Conservation (phyloP, 208 protist species). For the Acanthamoeba castellanii region DNA sequence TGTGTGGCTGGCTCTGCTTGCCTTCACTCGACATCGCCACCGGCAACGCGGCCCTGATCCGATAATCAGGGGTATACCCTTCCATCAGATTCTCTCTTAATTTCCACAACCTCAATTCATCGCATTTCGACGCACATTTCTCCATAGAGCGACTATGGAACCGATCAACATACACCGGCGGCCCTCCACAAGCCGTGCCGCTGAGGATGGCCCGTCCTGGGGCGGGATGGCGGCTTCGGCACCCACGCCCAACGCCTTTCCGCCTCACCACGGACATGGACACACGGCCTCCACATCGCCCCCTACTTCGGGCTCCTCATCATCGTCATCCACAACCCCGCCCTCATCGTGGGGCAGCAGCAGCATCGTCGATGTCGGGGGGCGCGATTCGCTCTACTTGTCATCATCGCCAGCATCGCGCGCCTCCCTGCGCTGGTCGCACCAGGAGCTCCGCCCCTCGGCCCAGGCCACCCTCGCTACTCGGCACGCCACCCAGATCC, state of each 20-base stretch:
- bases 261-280: not conserved
- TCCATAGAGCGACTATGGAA: not conserved
- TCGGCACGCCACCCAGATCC: constrained; percentile 29
- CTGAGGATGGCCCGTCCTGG: not conserved
- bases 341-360: not conserved
- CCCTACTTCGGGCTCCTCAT: not conserved
- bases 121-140: not conserved
- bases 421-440: constrained; percentile 8
- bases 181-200: not conserved
- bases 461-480: constrained; percentile 32
- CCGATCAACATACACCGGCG: constrained; percentile 3
- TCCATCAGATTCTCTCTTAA: too few relatives aligned
- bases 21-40: too few relatives aligned
- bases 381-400: constrained; percentile 2
- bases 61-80: too few relatives aligned
- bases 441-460: constrained; percentile 15
- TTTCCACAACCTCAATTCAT: not conserved
- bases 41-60: too few relatives aligned
- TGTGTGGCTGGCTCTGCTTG: too few relatives aligned
- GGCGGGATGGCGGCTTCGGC: not conserved
- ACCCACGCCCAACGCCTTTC: not conserved
- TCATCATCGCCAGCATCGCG: constrained; percentile 10
- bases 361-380: not conserved
- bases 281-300: not conserved
- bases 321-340: not conserved